Evolutionary conservation across 306 rosid genomes (phyloP).

Genomic region (Trifolium subterraneum): DNA sequence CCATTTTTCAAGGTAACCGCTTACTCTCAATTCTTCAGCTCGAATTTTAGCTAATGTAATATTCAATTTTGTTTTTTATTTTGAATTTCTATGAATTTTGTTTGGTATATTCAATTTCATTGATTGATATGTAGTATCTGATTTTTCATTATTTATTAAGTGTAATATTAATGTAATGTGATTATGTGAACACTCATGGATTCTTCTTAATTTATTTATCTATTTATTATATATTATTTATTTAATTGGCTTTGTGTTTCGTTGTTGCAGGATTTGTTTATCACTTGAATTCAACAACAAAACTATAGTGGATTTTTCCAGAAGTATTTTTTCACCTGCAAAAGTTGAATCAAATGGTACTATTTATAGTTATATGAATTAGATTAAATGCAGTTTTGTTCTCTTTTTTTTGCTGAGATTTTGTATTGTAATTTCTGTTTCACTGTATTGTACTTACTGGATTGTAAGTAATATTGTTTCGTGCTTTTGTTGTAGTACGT

Average conservation of each 20-base stretch:
- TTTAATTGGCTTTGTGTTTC: background rate
- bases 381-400: conserved; percentile 8
- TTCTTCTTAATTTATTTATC: conserved; percentile 13
- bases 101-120: conserved; percentile 35
- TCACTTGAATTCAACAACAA: conserved; percentile 28
- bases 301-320: conserved; percentile 16
- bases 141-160: background rate
- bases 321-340: conserved; percentile 24
- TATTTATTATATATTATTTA: background rate
- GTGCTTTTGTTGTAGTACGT: too few species aligned
- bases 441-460: background rate
- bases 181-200: conserved; percentile 28
- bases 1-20: conserved; percentile 23
- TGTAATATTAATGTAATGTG: conserved; percentile 12
- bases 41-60: conserved; percentile 7
- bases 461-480: too few species aligned
- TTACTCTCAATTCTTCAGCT: conserved; percentile 36
- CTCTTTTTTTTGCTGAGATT: background rate
- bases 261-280: conserved; percentile 42
- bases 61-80: conserved; percentile 22
- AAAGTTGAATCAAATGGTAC: conserved; percentile 44
- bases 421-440: background rate
- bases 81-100: conserved; percentile 27
- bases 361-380: background rate
- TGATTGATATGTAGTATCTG: conserved; percentile 1